Conservation (phyloP, 2,329 filamentous ascomycete species). For the Trichoderma sp. region DNA sequence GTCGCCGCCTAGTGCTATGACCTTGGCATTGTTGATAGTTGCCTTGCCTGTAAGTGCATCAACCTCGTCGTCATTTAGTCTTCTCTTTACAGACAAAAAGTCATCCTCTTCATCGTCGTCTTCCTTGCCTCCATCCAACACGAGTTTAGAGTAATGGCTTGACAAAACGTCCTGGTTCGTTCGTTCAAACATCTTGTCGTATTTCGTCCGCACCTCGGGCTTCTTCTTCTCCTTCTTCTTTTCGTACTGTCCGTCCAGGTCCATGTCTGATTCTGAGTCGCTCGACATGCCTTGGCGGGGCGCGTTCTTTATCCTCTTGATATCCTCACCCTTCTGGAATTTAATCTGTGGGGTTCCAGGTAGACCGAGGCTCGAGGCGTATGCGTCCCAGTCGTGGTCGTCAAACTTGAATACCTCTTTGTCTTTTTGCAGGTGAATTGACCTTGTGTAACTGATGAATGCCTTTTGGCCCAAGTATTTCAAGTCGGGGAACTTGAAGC, state of each 20-base stretch:
- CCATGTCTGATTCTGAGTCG: slow-evolving; percentile 59
- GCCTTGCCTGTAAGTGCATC: slow-evolving; percentile 52
- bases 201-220: slow-evolving; percentile 79
- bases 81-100: slow-evolving; percentile 86
- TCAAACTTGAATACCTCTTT: slow-evolving; percentile 89
- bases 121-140: slow-evolving; percentile 54
- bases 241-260: slow-evolving; percentile 45
- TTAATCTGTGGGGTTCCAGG: slow-evolving; percentile 92
- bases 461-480: slow-evolving; percentile 97
- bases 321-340: slow-evolving; percentile 86
- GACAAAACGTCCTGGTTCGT: slow-evolving; percentile 94
- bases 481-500: slow-evolving; percentile 89
- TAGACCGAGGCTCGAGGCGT: slow-evolving; percentile 80
- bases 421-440: slow-evolving; percentile 84
- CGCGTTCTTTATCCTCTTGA: slow-evolving; percentile 85
- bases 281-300: slow-evolving; percentile 67
- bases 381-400: slow-evolving; percentile 81
- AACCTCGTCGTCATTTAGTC: slow-evolving; percentile 71
- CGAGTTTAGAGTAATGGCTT: slow-evolving; percentile 88
- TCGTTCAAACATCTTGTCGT: slow-evolving; percentile 97
- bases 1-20: slow-evolving; percentile 69
- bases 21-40: slow-evolving; percentile 50
- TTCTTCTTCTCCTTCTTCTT: slow-evolving; percentile 55
- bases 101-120: slow-evolving; percentile 67
- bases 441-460: slow-evolving; percentile 86